Evolutionary conservation across 2,329 filamentous ascomycete species (phyloP).

Genomic region (Ophioceras dolichostomum): DNA sequence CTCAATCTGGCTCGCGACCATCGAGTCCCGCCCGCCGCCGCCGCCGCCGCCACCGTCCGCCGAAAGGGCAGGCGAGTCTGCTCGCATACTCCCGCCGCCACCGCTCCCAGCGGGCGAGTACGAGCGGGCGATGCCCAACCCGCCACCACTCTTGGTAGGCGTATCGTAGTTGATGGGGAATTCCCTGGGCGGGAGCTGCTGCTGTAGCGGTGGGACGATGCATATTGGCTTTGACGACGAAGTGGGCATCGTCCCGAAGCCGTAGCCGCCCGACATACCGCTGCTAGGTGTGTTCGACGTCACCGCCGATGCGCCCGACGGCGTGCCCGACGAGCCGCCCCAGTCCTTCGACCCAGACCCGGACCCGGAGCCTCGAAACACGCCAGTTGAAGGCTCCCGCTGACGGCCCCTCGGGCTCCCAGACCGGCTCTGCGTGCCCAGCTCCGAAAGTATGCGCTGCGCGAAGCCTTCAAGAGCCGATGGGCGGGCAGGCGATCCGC

Average conservation of each 20-base stretch:
- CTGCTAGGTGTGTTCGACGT: not conserved
- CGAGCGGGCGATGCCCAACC: conserved; percentile 16
- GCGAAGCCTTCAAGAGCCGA: conserved; percentile 49
- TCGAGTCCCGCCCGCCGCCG: conserved; percentile 15
- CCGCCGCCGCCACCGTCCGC: too few species aligned
- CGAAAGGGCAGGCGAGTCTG: conserved; percentile 9
- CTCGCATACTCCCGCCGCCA: conserved; percentile 13
- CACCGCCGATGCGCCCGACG: conserved; percentile 2
- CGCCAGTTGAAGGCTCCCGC: too few species aligned
- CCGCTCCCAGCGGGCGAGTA: conserved; percentile 21
- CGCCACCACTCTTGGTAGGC: conserved; percentile 16
- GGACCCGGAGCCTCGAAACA: conserved; percentile 12
- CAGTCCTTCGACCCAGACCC: conserved; percentile 6
- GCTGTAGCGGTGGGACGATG: conserved; percentile 6
- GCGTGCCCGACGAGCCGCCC: conserved; percentile 6
- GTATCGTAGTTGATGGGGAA: conserved; percentile 24
- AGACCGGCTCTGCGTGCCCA: conserved; percentile 39
- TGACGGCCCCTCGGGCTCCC: conserved; percentile 31
- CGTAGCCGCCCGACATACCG: conserved; percentile 11
- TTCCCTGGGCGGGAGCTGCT: conserved; percentile 24
- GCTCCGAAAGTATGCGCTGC: conserved; percentile 48
- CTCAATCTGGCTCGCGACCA: conserved; percentile 38
- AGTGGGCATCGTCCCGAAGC: conserved; percentile 17
- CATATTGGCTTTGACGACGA: conserved; percentile 19
- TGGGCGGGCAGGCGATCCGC: conserved; percentile 37